Evolutionary conservation across 1,284 basidiomycete genomes (phyloP).

Genomic region (Sporisorium iseilematis-ciliati): DNA sequence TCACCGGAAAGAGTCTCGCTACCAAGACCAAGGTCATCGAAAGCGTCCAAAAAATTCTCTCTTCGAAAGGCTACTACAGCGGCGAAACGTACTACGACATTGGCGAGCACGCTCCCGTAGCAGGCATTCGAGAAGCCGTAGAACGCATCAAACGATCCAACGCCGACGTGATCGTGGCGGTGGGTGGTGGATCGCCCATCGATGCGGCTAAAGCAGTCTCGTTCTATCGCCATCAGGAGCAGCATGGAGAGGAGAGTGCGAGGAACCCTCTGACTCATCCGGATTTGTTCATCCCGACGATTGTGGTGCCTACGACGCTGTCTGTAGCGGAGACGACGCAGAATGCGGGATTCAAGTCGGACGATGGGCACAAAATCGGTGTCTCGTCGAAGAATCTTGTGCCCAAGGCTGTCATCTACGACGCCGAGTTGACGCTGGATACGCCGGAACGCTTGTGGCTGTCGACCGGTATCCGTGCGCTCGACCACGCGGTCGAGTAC

Average conservation of each 20-base stretch:
- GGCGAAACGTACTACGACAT: slow-evolving; percentile 78
- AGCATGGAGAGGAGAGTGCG: slow-evolving; percentile 33
- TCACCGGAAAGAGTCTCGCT: slow-evolving; percentile 54
- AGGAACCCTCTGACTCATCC: slow-evolving; percentile 18
- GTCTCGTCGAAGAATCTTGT: slow-evolving; percentile 71
- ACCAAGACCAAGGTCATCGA: slow-evolving; percentile 56
- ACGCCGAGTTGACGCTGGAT: slow-evolving; percentile 79
- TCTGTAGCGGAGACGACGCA: slow-evolving; percentile 79
- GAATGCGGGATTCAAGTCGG: slow-evolving; percentile 81
- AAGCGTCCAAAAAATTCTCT: slow-evolving; percentile 33
- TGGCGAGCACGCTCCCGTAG: slow-evolving; percentile 80
- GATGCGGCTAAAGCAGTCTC: slow-evolving; percentile 74
- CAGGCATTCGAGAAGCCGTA: slow-evolving; percentile 75
- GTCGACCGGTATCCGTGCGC: slow-evolving; percentile 74
- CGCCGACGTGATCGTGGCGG: slow-evolving; percentile 75
- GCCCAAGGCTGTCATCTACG: slow-evolving; percentile 76
- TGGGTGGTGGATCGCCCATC: slow-evolving; percentile 84
- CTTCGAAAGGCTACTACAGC: slow-evolving; percentile 30
- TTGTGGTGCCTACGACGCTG: slow-evolving; percentile 84
- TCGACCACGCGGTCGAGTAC: slow-evolving; percentile 83
- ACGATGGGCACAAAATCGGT: slow-evolving; percentile 77
- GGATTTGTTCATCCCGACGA: slow-evolving; percentile 68
- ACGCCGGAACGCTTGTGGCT: slow-evolving; percentile 84
- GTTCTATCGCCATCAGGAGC: slow-evolving; percentile 42
- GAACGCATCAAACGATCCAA: slow-evolving; percentile 74